Evolutionary conservation across 805 yeast species (phyloP).

Genomic region (Sungouiozyma intestinalis): DNA sequence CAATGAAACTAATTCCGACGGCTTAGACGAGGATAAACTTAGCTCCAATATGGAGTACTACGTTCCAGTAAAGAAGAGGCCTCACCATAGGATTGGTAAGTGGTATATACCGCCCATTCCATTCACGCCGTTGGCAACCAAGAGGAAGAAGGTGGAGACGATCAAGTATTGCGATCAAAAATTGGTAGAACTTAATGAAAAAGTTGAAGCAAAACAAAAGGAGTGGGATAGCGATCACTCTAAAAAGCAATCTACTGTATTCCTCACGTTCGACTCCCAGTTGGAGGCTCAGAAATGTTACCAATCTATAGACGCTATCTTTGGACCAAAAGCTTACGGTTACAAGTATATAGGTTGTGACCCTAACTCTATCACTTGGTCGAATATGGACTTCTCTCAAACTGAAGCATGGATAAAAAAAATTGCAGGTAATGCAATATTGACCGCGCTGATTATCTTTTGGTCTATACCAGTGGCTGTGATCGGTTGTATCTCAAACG

Average conservation of each 20-base stretch:
- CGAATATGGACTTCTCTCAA: conserved; percentile 51
- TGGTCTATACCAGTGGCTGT: conserved; percentile 98
- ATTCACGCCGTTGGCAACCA: conserved; percentile 32
- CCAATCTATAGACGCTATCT: conserved; percentile 62
- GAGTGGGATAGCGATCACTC: conserved; percentile 34
- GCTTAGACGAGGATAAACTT: conserved; percentile 36
- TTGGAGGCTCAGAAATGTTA: conserved; percentile 81
- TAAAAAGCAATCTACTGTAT: conserved; percentile 55
- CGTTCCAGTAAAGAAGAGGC: conserved; percentile 65
- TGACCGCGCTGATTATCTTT: conserved; percentile 63
- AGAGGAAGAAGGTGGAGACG: conserved; percentile 77
- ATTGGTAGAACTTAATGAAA: conserved; percentile 56
- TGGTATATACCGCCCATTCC: conserved; percentile 19
- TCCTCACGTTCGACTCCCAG: conserved; percentile 74
- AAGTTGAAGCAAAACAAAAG: conserved; percentile 50
- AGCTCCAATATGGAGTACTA: conserved; percentile 49
- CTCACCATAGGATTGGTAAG: conserved; percentile 60
- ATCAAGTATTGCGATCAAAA: conserved; percentile 60
- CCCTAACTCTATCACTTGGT: conserved; percentile 84
- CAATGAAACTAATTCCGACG: conserved; percentile 8
- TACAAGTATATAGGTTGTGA: conserved; percentile 50
- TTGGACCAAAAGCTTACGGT: conserved; percentile 32
- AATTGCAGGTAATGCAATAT: conserved; percentile 48
- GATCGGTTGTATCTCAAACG: conserved; percentile 87
- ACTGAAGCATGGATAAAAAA: conserved; percentile 47